Percentiles rank a stretch among this genome's conserved stretches.
Evolutionary conservation across 495 filamentous ascomycete species (phyloP).

Genomic region (Cercophora newfieldiana): DNA sequence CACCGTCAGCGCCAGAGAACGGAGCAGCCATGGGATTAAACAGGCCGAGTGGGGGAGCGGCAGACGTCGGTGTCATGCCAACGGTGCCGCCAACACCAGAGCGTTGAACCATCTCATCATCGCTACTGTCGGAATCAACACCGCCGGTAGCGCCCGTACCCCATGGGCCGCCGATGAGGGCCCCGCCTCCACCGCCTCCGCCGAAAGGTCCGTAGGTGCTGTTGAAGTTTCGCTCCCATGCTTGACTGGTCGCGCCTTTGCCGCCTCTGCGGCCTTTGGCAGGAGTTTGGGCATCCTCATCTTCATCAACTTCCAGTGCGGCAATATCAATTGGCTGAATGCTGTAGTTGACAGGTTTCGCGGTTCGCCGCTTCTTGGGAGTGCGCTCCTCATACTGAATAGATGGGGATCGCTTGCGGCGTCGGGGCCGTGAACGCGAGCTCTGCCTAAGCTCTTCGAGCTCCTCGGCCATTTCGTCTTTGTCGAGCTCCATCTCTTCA

Average conservation of each 20-base stretch:
- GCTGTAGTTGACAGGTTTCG: constrained; percentile 47
- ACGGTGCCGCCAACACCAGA: constrained; percentile 60
- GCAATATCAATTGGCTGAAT: constrained; percentile 74
- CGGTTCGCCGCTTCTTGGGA: constrained; percentile 39
- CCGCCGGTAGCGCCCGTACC: constrained; percentile 73
- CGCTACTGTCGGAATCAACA: constrained; percentile 92
- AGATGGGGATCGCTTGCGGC: constrained; percentile 56
- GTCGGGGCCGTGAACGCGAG: constrained; percentile 49
- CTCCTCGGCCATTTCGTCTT: constrained; percentile 79
- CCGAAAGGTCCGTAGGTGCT: constrained; percentile 91
- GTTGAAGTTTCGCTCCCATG: constrained; percentile 75
- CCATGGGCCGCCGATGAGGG: constrained; percentile 76
- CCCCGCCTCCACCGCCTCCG: constrained; percentile 67
- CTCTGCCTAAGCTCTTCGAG: constrained; percentile 62
- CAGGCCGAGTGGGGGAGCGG: constrained; percentile 49
- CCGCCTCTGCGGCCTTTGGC: constrained; percentile 62
- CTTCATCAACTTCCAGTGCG: constrained; percentile 67
- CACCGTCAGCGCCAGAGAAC: no score
- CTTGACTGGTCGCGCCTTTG: constrained; percentile 49
- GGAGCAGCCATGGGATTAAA: constrained; percentile 26
- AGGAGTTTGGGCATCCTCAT: constrained; percentile 64
- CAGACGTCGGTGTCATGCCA: constrained; percentile 76
- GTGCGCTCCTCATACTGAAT: constrained; percentile 55
- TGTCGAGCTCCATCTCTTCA: constrained; percentile 64
- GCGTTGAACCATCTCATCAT: constrained; percentile 75